Conservation (phyloP, 495 filamentous ascomycete species). For the Daldinia childiae region DNA sequence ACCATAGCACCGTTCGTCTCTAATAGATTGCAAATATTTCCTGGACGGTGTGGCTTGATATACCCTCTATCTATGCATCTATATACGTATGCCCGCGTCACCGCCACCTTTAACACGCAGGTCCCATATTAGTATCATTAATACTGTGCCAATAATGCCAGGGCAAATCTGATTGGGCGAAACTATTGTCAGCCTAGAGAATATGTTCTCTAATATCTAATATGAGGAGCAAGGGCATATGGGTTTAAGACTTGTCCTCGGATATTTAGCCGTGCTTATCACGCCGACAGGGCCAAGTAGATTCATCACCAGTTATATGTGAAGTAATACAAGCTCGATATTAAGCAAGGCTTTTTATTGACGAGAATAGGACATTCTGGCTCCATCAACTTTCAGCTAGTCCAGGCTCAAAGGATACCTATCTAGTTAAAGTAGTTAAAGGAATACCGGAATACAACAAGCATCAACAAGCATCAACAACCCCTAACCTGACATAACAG, state of each 20-base stretch:
- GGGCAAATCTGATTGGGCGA: conserved; percentile 22
- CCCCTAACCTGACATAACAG: conserved; percentile 9
- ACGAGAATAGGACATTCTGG: conserved; percentile 13
- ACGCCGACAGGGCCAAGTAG: conserved; percentile 1
- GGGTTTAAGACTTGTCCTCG: neutral
- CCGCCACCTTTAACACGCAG: conserved; percentile 9
- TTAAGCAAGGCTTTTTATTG: conserved; percentile 29
- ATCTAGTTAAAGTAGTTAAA: too few species aligned
- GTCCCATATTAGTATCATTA: neutral
- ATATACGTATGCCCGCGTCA: conserved; percentile 10
- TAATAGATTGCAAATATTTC: conserved; percentile 7
- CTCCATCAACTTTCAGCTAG: conserved; percentile 30
- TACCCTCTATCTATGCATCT: conserved; percentile 8
- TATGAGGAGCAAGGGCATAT: neutral
- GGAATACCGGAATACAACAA: neutral
- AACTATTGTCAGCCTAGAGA: conserved; percentile 10
- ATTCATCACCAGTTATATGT: conserved; percentile 28
- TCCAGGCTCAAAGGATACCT: too few species aligned
- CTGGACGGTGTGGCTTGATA: conserved; percentile 33
- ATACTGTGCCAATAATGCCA: conserved; percentile 9
- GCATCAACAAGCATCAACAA: conserved; percentile 3
- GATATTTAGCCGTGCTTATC: conserved; percentile 29
- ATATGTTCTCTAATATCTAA: conserved; percentile 3
- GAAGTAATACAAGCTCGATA: conserved; percentile 33
- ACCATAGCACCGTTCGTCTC: conserved; percentile 4